Evolutionary conservation across 495 filamentous ascomycete species (phyloP).

Genomic region (Beverwykella pulmonaria): DNA sequence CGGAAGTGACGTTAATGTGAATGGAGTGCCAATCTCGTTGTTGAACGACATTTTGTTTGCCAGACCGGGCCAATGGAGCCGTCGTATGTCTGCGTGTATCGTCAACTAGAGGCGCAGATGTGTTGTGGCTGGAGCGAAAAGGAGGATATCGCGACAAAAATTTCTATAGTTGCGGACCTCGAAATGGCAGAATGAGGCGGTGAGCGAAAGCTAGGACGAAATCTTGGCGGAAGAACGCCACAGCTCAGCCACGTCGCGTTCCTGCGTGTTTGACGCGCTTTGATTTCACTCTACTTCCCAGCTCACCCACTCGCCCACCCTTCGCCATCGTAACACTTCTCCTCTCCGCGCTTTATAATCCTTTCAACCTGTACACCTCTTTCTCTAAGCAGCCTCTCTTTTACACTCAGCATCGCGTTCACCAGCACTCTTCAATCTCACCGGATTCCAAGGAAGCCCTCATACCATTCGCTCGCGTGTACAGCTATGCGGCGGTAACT

Average conservation of each 20-base stretch:
- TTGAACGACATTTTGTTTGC: conserved; percentile 34
- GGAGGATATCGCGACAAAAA: not conserved
- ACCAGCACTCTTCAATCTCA: too few species aligned
- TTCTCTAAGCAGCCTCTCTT: too few species aligned
- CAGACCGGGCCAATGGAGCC: conserved; percentile 16
- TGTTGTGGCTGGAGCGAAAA: conserved; percentile 2
- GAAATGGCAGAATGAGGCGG: conserved; percentile 18
- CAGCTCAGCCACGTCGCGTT: not conserved
- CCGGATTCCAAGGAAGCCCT: too few species aligned
- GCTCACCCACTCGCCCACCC: not conserved
- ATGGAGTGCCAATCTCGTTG: conserved; percentile 41
- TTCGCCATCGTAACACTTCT: not conserved
- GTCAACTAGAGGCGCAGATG: conserved; percentile 19
- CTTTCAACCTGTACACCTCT: not conserved
- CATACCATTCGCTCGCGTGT: too few species aligned
- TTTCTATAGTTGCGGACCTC: conserved; percentile 1
- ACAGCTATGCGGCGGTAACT: conserved; percentile 12
- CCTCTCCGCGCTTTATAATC: not conserved
- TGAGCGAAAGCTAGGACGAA: not conserved
- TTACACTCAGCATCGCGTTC: too few species aligned
- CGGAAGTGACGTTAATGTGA: conserved; percentile 44
- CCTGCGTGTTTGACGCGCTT: not conserved
- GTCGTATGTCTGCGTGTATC: conserved; percentile 29
- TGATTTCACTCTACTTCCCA: not conserved
- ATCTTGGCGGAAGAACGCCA: conserved; percentile 17